Conservation (phyloP, 257 asterid genomes). For the Catharanthus roseus region DNA sequence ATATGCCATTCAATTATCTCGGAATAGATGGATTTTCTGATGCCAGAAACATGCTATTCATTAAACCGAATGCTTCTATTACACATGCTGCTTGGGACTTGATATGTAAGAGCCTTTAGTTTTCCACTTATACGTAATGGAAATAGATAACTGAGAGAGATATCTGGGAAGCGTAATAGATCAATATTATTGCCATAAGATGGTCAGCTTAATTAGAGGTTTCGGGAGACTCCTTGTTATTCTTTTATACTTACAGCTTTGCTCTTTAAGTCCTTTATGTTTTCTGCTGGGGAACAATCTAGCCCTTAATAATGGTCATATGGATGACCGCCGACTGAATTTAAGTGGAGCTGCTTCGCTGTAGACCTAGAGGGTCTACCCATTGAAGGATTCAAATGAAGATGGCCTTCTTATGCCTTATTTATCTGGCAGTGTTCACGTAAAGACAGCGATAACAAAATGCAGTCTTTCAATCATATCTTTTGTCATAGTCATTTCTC, state of each 20-base stretch:
- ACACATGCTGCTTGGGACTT: not conserved
- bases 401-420: not conserved
- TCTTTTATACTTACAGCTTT: not conserved
- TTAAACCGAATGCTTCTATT: not conserved
- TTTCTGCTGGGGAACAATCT: not conserved
- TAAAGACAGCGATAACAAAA: too few relatives aligned
- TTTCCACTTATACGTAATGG: not conserved
- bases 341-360: too few relatives aligned
- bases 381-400: too few relatives aligned
- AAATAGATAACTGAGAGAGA: not conserved
- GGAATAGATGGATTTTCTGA: not conserved
- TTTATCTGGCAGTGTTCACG: too few relatives aligned
- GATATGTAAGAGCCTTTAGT: not conserved
- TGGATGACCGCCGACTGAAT: too few relatives aligned
- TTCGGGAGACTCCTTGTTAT: not conserved
- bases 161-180: not conserved
- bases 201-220: not conserved
- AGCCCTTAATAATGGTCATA: not conserved
- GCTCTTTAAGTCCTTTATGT: too few relatives aligned
- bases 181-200: not conserved
- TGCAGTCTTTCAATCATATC: not conserved
- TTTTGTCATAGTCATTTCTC: not conserved
- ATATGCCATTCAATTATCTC: not conserved
- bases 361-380: too few relatives aligned
- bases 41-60: not conserved